phyloP scores from a whole-genome alignment of 257 asterid species.

The Mentha longifolia region DNA sequence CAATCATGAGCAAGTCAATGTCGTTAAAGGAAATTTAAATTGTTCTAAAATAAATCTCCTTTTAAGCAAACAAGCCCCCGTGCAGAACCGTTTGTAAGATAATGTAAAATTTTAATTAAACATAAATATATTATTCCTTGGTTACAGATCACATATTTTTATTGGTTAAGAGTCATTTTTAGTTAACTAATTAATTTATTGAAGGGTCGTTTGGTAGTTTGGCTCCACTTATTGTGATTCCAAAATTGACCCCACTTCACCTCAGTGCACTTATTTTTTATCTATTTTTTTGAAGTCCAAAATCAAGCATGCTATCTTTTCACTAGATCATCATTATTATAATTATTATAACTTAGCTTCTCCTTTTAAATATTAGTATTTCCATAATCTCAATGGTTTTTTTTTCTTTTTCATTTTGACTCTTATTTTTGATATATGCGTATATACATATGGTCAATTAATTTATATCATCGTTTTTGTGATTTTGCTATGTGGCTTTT shows the following conservation, averaged over 20 bases:
- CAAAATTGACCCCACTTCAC: conserved; percentile 40
- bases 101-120: conserved; percentile 22
- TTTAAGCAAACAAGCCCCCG: conserved; percentile 37
- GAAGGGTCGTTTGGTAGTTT: conserved; percentile 54
- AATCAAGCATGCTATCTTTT: conserved; percentile 35
- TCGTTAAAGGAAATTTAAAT: conserved; percentile 17
- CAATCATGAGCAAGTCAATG: conserved; percentile 57
- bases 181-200: conserved; percentile 36
- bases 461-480: not conserved
- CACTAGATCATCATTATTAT: conserved; percentile 30
- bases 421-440: not conserved
- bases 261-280: conserved; percentile 27
- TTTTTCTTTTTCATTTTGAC: conserved; percentile 4
- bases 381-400: conserved; percentile 7
- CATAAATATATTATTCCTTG: conserved; percentile 10
- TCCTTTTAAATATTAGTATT: conserved; percentile 20
- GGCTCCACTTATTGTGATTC: conserved; percentile 54
- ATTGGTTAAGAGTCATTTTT: conserved; percentile 42
- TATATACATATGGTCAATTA: not conserved
- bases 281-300: not conserved
- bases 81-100: conserved; percentile 43
- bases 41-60: conserved; percentile 28
- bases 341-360: conserved; percentile 14
- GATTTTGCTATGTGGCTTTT: not conserved
- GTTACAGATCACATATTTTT: conserved; percentile 27